Conservation (phyloP, 2,329 filamentous ascomycete species). For the Colletotrichum nymphaeae region DNA sequence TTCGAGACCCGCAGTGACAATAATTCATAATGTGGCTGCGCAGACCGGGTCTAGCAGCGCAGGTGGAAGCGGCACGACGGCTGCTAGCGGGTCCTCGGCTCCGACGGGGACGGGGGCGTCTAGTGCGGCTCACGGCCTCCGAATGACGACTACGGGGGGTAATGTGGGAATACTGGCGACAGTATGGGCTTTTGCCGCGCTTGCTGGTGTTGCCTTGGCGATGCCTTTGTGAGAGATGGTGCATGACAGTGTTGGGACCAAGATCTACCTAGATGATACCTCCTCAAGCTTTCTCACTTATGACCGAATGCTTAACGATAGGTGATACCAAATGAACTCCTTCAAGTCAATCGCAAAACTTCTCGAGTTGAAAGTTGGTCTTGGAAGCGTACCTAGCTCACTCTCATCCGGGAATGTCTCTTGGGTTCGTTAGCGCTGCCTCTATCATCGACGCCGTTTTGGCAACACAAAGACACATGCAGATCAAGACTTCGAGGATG, state of each 20-base stretch:
- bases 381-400: no score
- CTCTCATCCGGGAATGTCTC: no score
- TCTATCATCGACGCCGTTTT: no score
- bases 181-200: slow-evolving; percentile 7
- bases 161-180: not conserved
- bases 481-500: no score
- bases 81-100: not conserved
- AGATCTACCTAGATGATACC: no score
- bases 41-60: not conserved
- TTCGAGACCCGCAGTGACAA: not conserved
- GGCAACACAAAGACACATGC: no score
- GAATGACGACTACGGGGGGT: not conserved
- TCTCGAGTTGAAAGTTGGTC: no score
- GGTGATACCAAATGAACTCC: no score
- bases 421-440: no score
- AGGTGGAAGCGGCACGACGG: not conserved
- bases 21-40: not conserved
- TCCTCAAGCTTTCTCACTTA: no score
- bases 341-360: no score
- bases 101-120: not conserved
- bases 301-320: no score
- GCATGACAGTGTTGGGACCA: not conserved
- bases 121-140: not conserved
- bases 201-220: not conserved
- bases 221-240: not conserved